Base-by-base conservation (phyloP, 345 rosid species). In the Hevea brasiliensis region DNA sequence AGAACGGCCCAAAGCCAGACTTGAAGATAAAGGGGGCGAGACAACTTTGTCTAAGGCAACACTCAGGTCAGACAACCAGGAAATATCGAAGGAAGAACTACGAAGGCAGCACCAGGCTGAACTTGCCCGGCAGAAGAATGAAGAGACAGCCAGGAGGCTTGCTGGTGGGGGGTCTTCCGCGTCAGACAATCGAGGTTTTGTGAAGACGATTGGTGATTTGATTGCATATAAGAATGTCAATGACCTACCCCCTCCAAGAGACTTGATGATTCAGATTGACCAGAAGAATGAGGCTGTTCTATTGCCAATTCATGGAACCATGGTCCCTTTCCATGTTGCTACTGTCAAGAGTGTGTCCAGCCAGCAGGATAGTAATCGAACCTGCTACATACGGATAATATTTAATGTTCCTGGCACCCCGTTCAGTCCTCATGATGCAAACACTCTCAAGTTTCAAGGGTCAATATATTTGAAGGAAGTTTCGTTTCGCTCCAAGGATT, bases 71-170 rank as follows among this genome's bases (percentile, higher is more conserved):
- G 98, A 90, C 84, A 85, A 92, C 77, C 89, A 88, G 27, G 99
- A 87, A 76, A 86, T 92, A 65, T 90, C 98, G 4, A 95, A 92
- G 81, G 98, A 95, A 75, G 99, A 95, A 88, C 84, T 87, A 3
- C 82, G 99, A 73, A 88, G 96, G 83, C 99, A 89, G 96, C 99
- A 95, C 71, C 99, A 95, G 81, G 96, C 97, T 26, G 99, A 95
- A 78, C 90, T 95, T 75, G 99, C 99, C 14, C 97, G 94, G 32
- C 95, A 90, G 85, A 92, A 95, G 82, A 95, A 92, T 77, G 97
- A 92, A 90, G 98, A 95, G 82, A 95, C 97, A 68, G 97, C 97
- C 3, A 76, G 99, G 77, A 81, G 99, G 72, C 98, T 95, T 82
- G 96, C 97, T 70, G 98, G 97, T 74, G 95, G 71, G 41, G 90